Conservation (phyloP, 169 alveolate genomes). For the Plasmodium fragile region DNA sequence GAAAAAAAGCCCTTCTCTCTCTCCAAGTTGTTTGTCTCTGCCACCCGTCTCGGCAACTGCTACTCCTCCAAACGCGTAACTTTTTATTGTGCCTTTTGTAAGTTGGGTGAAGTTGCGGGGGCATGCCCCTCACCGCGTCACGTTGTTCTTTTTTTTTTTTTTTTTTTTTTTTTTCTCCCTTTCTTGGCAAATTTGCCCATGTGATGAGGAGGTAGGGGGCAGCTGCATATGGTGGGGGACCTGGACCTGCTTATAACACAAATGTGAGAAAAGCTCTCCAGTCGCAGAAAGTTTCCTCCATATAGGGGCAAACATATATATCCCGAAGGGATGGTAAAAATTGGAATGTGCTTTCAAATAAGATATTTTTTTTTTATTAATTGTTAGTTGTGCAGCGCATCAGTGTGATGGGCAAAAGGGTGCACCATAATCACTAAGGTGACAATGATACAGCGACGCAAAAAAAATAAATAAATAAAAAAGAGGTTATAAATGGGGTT, state of each 20-base stretch:
- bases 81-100: neutral
- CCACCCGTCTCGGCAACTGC: neutral
- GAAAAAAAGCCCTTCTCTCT: neutral
- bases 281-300: neutral
- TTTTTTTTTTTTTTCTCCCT: neutral
- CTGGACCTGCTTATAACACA: neutral
- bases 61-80: neutral
- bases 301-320: neutral
- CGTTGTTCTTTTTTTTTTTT: neutral
- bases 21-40: neutral
- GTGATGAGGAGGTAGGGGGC: neutral
- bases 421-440: conserved; percentile 5
- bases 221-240: neutral
- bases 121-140: neutral
- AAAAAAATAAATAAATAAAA: neutral
- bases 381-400: neutral
- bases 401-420: neutral
- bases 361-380: neutral
- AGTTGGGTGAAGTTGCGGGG: neutral
- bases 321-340: neutral
- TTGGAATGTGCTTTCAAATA: neutral
- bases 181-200: neutral
- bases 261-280: neutral
- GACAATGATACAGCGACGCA: neutral
- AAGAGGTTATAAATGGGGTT: neutral